Conservation (phyloP, 1,139 yeast genomes). For the Yamadazyma sp. region DNA sequence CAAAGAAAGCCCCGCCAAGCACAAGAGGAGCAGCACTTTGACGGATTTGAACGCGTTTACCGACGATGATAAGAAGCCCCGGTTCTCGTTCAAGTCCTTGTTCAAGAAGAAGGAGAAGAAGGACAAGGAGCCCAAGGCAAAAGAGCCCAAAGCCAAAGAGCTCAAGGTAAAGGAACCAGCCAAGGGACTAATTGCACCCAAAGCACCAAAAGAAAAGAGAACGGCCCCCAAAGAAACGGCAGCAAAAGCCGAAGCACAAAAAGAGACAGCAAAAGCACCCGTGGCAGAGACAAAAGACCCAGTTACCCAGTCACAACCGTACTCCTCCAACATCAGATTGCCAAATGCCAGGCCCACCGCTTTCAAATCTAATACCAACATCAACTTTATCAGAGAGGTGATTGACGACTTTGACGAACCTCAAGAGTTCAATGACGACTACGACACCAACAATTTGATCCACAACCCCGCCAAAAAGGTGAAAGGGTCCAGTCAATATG, state of each 20-base stretch:
- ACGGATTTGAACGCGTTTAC: conserved; percentile 21
- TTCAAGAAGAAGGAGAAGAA: conserved; percentile 26
- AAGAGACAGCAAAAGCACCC: conserved; percentile 1
- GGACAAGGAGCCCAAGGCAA: conserved; percentile 5
- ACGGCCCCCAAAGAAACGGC: conserved; percentile 1
- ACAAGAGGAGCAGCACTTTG: conserved; percentile 29
- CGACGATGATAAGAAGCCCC: conserved; percentile 23
- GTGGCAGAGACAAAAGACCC: background rate
- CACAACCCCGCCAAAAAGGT: conserved; percentile 30
- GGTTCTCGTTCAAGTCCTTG: conserved; percentile 41
- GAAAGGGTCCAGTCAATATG: conserved; percentile 20
- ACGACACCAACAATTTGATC: conserved; percentile 21
- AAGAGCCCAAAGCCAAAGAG: conserved; percentile 5
- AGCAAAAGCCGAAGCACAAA: background rate
- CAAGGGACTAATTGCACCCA: no score
- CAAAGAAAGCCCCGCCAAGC: conserved; percentile 17
- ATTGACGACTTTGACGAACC: conserved; percentile 21
- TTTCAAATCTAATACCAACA: conserved; percentile 20
- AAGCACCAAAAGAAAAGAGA: conserved; percentile 1
- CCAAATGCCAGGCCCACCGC: conserved; percentile 13
- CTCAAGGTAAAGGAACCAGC: background rate
- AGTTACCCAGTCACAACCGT: conserved; percentile 9
- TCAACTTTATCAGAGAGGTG: conserved; percentile 37
- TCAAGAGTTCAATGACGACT: conserved; percentile 14
- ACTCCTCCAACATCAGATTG: conserved; percentile 11